phyloP scores from a whole-genome alignment of 2,329 filamentous ascomycete genomes.

The Aureobasidium uvarum region DNA sequence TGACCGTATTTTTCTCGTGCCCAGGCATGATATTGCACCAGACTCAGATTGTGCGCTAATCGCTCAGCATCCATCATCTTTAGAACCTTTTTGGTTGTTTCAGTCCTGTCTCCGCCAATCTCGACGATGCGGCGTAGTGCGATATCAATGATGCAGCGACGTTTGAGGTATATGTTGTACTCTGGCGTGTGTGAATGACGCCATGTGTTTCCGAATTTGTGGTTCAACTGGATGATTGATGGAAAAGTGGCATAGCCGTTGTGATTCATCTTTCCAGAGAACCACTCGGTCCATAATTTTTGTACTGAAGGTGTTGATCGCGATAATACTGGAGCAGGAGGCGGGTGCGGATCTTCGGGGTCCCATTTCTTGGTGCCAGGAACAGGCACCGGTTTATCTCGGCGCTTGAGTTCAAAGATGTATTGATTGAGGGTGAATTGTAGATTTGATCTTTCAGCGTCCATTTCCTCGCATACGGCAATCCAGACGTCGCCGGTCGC shows the following conservation, averaged over 20 bases:
- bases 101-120: background rate
- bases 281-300: slow-evolving; percentile 19
- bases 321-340: background rate
- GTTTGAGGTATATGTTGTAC: slow-evolving; percentile 9
- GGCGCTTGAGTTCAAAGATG: slow-evolving; percentile 2
- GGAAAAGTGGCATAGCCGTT: slow-evolving; percentile 7
- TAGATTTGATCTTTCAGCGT: background rate
- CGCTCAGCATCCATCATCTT: slow-evolving; percentile 9
- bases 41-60: background rate
- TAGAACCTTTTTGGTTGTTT: background rate
- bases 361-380: background rate
- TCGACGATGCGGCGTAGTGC: slow-evolving; percentile 10
- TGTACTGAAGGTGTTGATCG: slow-evolving; percentile 4
- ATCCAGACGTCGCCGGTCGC: slow-evolving; percentile 4
- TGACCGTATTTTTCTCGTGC: slow-evolving; percentile 8
- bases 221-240: background rate
- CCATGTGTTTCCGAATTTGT: background rate
- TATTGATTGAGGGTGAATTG: slow-evolving; percentile 13
- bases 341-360: background rate
- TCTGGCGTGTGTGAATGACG: slow-evolving; percentile 2
- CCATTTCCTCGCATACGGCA: slow-evolving; percentile 14
- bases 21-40: slow-evolving; percentile 1
- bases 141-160: slow-evolving; percentile 8
- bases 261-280: background rate
- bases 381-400: background rate